Evolutionary conservation across 129 eudicot species (phyloP), one percentile per base, ranked within the genome.

Genomic region (Ambrosia trifida): DNA sequence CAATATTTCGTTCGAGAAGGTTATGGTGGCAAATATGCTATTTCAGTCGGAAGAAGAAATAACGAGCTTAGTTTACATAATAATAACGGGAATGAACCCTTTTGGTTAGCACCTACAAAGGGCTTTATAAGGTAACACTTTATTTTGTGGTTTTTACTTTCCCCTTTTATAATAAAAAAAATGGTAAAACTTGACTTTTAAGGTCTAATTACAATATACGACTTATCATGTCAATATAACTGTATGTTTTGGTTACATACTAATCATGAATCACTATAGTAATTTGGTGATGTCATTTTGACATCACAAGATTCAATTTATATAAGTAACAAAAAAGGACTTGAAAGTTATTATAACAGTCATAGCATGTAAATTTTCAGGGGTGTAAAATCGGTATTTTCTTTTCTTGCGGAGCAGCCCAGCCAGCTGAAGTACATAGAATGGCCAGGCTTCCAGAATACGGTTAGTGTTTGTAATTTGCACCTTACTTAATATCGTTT

Each of bases 361-460:
- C 31, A 11, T 36, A 20, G 58, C 46, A 17, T 74, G 19, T 71
- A 7, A 11, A 53, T 49, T 76, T 87, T 52, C 88, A 89, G 97
- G 86, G 78, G 73, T 52, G 41, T 79, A 67, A 83, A 58, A 47
- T 72, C 81, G 50, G 75, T 90, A 49, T 38, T 86, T 63, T 67
- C 41, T 7, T 95, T 95, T 84, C 76, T 95, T 4, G 78, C 73
- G 46, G 89, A 90, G 78, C 99, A 95, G 66, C 97, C 99, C 47
- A 80, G 94, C 66, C 96, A 95, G 83, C 85, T 95, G 66, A 95
- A 85, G 88, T 82, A 87, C 86, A 85, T 89, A 50, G 98, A 93
- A 70, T 93, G 98, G 98, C 98, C 96, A 49, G 85, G 90, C 78
- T 89, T 93, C 72, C 91, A 80, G 78, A 87, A 85, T 74, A 89